phyloP scores from a whole-genome alignment of 2,329 filamentous ascomycete species.

The Ophiostoma australiae region DNA sequence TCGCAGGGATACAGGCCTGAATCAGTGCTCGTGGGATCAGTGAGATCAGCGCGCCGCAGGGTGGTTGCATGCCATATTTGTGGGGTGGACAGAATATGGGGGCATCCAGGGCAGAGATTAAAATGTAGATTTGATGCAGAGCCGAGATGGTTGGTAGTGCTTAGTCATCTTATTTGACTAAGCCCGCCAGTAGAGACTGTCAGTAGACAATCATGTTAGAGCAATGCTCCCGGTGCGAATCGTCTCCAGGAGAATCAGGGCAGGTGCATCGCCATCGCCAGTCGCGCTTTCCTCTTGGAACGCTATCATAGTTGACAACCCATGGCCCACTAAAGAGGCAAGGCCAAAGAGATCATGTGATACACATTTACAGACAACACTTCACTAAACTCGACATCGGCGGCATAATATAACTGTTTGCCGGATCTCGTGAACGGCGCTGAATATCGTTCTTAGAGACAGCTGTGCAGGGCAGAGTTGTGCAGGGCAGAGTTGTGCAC shows the following conservation, averaged over 20 bases:
- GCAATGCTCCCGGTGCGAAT: too few species aligned
- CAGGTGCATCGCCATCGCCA: not conserved
- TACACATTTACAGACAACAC: not conserved
- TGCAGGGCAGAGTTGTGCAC: too few species aligned
- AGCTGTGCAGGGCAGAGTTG: too few species aligned
- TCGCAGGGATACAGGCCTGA: slow-evolving; percentile 1
- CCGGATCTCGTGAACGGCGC: not conserved
- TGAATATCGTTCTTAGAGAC: not conserved
- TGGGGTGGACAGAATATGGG: not conserved
- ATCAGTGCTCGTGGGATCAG: slow-evolving; percentile 2
- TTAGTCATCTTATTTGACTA: not conserved
- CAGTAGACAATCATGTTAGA: too few species aligned
- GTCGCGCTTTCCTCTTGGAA: not conserved
- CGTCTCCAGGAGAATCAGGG: not conserved
- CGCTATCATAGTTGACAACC: not conserved
- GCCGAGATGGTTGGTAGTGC: not conserved
- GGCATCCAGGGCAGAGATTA: not conserved
- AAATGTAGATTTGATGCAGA: not conserved
- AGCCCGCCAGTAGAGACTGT: not conserved
- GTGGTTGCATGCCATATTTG: not conserved
- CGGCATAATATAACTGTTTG: not conserved
- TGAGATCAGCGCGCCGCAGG: slow-evolving; percentile 8
- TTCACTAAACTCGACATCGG: not conserved
- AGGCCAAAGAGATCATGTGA: not conserved
- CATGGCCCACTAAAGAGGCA: not conserved